Evolutionary conservation across 2,329 filamentous ascomycete genomes (phyloP), one percentile per base, ranked within the genome.

Genomic region (Tolypocladium inflatum): DNA sequence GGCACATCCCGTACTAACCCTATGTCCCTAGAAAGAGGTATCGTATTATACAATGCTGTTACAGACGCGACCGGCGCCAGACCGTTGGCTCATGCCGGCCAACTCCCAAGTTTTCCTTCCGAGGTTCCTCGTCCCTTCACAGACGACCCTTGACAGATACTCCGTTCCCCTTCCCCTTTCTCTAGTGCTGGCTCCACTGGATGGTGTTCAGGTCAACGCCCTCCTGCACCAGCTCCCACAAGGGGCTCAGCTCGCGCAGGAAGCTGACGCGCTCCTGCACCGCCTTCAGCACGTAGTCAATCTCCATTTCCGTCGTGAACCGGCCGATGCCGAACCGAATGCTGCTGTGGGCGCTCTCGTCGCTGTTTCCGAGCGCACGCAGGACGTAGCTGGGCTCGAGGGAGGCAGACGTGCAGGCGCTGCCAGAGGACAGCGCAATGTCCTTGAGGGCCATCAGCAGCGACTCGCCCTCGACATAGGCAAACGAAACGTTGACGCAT

Each of bases 161-260:
- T 26, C 21, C 21, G 15, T 26, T 6, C 43, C 43, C 43, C 13
- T 4, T 13, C n/a, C n/a, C 42, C 21, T 4, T 38, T 15, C 30
- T 39, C 21, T 79, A 97, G 74, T 99, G 94, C 78, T 97, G 92
- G 71, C 89, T 96, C 94, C 94, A 99, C 76, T 99, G 88, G 68
- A 99, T 99, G 50, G 91, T 96, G 75, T 95, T 90, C 65, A 99
- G 77, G 70, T 96, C 94, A 63, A 99, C 84, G 19, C 94, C 94
- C 73, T 99, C 94, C 76, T 99, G 94, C 15, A 99, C 94, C 63
- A 99, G 77, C 76, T 99, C 94, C 94, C 94, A 99, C 58, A 99
- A 77, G 43, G 94, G 94, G 71, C 92, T 97, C 64, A 99, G 79
- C 77, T 99, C 94, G 66, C 94, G 85, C 67, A 99, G 78, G 80